phyloP scores from a whole-genome alignment of 169 alveolate species.

The Eimeria necatrix region DNA sequence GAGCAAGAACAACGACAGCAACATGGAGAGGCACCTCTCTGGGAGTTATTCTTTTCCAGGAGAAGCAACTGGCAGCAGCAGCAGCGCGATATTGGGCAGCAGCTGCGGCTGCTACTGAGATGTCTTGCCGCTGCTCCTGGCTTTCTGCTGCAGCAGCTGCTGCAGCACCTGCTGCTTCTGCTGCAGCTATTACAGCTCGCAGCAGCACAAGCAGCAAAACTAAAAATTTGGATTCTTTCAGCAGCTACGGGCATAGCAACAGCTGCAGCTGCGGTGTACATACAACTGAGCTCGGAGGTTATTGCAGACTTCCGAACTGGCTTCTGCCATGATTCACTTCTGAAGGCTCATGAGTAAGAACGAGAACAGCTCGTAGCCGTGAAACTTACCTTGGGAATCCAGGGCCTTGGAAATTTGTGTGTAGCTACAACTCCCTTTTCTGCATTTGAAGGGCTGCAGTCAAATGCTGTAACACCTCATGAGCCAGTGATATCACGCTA shows the following conservation, averaged over 20 bases:
- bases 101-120: constrained; percentile 65
- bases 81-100: constrained; percentile 23
- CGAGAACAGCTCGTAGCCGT: no score
- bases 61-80: constrained; percentile 65
- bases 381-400: no score
- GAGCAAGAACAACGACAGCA: constrained; percentile 40
- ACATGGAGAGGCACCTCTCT: not conserved
- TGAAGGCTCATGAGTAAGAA: constrained; percentile 41
- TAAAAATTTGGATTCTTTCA: constrained; percentile 53
- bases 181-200: constrained; percentile 58
- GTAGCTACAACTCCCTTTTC: no score
- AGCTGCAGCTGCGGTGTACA: constrained; percentile 71
- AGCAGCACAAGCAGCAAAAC: constrained; percentile 52
- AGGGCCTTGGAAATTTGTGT: no score
- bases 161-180: constrained; percentile 51
- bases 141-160: constrained; percentile 59
- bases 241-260: constrained; percentile 71
- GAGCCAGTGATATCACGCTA: not conserved
- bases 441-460: no score
- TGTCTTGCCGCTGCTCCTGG: constrained; percentile 20
- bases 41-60: constrained; percentile 17
- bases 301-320: constrained; percentile 57
- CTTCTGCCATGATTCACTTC: constrained; percentile 16
- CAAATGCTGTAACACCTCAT: no score
- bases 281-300: constrained; percentile 68